Conservation (phyloP, 768 basidiomycete genomes). For the Auricularia auricula-judae region DNA sequence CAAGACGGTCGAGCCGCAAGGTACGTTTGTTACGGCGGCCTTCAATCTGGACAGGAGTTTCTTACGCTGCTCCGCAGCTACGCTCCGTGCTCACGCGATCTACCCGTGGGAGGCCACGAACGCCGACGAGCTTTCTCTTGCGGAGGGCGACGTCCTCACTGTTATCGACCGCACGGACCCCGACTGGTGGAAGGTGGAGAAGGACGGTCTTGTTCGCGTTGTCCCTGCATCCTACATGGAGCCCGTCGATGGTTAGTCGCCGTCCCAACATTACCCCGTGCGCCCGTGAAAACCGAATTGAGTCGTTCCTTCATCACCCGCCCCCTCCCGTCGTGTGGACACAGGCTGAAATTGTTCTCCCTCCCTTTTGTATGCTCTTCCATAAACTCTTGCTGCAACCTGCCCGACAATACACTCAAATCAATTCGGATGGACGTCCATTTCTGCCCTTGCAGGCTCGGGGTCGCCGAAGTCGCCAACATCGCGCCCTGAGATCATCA, state of each 20-base stretch:
- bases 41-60: neutral
- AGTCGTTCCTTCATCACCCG: constrained; percentile 4
- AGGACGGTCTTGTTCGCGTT: constrained; percentile 73
- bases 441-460: neutral
- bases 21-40: constrained; percentile 16
- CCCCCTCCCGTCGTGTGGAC: constrained; percentile 19
- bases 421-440: neutral
- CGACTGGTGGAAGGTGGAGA: constrained; percentile 96
- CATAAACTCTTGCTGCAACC: constrained; percentile 1
- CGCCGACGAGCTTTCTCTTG: constrained; percentile 76
- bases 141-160: constrained; percentile 64
- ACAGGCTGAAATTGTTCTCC: constrained; percentile 70
- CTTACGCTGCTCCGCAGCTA: constrained; percentile 5
- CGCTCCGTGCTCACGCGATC: constrained; percentile 54
- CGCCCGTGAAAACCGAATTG: neutral
- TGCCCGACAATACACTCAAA: constrained; percentile 3
- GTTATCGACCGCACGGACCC: constrained; percentile 76
- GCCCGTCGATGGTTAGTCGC: constrained; percentile 78
- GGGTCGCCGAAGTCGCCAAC: neutral
- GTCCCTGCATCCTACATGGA: constrained; percentile 91
- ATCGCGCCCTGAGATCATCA: neutral
- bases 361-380: constrained; percentile 22
- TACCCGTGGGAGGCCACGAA: constrained; percentile 65
- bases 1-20: constrained; percentile 56
- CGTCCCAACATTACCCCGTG: constrained; percentile 3